Conservation (phyloP, 164 flowering plant genomes). For the Vitis amurensis region DNA sequence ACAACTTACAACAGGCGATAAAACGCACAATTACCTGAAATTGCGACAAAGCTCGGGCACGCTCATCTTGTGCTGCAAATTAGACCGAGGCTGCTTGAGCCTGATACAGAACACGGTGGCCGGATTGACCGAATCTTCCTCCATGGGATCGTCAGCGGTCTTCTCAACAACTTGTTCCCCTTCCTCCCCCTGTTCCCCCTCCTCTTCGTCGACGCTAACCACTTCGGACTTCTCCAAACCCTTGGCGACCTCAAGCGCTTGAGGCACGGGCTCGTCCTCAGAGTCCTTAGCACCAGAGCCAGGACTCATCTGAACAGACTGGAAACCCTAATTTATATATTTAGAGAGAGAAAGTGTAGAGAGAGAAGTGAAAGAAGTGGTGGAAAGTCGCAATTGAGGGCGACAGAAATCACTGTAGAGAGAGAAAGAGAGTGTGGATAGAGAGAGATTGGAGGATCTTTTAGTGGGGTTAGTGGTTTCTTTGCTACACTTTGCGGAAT, state of each 20-base stretch:
- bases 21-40: conserved; percentile 57
- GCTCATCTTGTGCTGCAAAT: conserved; percentile 88
- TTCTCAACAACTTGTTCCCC: conserved; percentile 13
- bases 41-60: conserved; percentile 97
- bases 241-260: conserved; percentile 14
- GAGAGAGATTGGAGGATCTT: conserved; percentile 12
- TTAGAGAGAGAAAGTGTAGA: conserved; percentile 11
- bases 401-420: conserved; percentile 65
- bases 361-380: conserved; percentile 26
- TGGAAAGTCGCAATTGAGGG: conserved; percentile 76
- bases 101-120: conserved; percentile 78
- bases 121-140: conserved; percentile 52
- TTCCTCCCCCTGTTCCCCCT: conserved; percentile 16
- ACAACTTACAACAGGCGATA: neutral
- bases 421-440: conserved; percentile 15
- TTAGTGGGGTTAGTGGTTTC: conserved; percentile 17
- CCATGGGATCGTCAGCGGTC: conserved; percentile 48
- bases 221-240: conserved; percentile 25
- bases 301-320: conserved; percentile 37
- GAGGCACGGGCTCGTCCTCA: conserved; percentile 33
- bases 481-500: neutral
- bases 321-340: conserved; percentile 48
- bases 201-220: conserved; percentile 24
- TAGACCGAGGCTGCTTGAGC: conserved; percentile 87
- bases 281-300: conserved; percentile 24